A percentile compares a stretch with the other conserved stretches of the same genome.
Conservation (phyloP, 176 grass and related monocot genomes). For the Avena sativa region DNA sequence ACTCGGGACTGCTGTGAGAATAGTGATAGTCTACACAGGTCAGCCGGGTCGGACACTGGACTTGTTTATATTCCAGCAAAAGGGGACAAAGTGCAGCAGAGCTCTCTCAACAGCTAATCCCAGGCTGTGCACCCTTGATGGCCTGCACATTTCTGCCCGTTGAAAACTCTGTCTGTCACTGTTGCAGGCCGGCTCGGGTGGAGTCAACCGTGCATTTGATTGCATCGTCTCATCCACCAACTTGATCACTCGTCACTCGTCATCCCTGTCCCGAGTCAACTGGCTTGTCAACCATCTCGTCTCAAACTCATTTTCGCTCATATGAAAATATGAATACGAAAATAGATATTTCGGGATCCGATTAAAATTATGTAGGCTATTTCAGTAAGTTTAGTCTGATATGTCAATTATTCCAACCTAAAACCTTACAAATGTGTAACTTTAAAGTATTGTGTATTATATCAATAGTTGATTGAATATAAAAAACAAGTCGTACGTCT, state of each 20-base stretch:
- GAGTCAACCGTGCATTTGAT: conserved; percentile 35
- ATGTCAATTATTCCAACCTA: too few species aligned
- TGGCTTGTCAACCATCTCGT: conserved; percentile 2
- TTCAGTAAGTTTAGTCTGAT: too few species aligned
- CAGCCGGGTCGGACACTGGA: conserved; percentile 21
- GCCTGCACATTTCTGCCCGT: conserved; percentile 38
- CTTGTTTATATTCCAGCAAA: background rate
- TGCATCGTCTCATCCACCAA: background rate
- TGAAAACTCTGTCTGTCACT: conserved; percentile 39
- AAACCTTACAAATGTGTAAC: too few species aligned
- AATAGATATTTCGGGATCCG: too few species aligned
- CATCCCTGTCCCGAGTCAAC: conserved; percentile 1
- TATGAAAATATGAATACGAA: background rate
- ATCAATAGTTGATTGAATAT: too few species aligned
- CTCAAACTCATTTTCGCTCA: too few species aligned
- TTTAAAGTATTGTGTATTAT: too few species aligned
- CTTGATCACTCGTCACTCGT: background rate
- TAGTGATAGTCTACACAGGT: conserved; percentile 17
- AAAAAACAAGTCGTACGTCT: too few species aligned
- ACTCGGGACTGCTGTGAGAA: conserved; percentile 13
- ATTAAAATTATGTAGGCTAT: too few species aligned
- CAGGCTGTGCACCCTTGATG: conserved; percentile 47
- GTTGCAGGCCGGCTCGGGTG: conserved; percentile 26
- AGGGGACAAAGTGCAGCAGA: conserved; percentile 28
- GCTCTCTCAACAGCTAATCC: conserved; percentile 35